phyloP scores from a whole-genome alignment of 495 filamentous ascomycete species.

The Neurospora africana region DNA sequence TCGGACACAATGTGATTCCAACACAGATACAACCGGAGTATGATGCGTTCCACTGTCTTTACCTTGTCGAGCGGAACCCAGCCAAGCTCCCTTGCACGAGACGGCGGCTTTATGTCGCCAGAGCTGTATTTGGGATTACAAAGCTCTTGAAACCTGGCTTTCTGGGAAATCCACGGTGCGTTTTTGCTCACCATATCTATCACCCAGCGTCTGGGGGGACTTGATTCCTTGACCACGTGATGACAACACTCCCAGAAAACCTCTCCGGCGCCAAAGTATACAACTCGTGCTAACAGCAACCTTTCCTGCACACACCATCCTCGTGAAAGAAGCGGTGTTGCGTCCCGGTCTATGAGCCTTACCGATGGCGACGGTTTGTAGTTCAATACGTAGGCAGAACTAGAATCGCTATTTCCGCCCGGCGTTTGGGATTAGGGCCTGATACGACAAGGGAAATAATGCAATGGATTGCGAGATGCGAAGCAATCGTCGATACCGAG shows the following conservation, averaged over 20 bases:
- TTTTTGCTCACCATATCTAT: not conserved
- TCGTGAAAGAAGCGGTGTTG: not conserved
- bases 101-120: not conserved
- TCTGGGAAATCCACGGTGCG: not conserved
- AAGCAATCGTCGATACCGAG: not conserved
- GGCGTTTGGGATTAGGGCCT: not conserved
- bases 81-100: not conserved
- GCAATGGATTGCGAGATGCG: not conserved
- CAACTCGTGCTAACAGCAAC: not conserved
- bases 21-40: not conserved
- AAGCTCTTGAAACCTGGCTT: not conserved
- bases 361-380: accelerated
- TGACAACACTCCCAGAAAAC: not conserved
- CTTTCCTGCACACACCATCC: not conserved
- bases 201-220: not conserved
- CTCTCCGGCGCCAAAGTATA: not conserved
- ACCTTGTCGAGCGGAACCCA: not conserved
- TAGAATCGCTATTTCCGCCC: not conserved
- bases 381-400: not conserved
- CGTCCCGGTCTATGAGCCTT: accelerated
- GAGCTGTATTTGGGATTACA: not conserved
- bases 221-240: not conserved
- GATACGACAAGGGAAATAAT: not conserved
- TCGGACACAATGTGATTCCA: not conserved
- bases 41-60: not conserved